Base-by-base conservation (phyloP, 768 basidiomycete species). In the Pleurotus tuber-regium region DNA sequence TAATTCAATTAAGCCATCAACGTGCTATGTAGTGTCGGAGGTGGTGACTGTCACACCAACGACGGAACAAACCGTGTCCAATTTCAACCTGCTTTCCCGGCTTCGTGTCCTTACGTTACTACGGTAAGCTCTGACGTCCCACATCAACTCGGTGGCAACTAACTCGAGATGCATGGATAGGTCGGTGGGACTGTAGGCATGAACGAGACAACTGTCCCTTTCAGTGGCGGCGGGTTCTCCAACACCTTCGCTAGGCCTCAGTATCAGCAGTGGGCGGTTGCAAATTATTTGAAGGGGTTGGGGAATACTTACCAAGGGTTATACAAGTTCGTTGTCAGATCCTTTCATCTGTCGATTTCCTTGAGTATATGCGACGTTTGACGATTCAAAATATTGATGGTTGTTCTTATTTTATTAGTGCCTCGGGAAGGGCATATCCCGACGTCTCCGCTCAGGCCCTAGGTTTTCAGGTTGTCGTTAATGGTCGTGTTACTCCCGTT, bases 21-120 rank as follows among this genome's bases (percentile, higher is more conserved):
- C n/a, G n/a, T n/a, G 36, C 56, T 65, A 38, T 72, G 79, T 50
- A 23, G 82, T 29, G 82, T 82, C 2, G 83, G 82, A 10, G 80
- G 73, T 54, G 68, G 71, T 30, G 52, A 78, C 47, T 83, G 82
- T 55, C 55, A 70, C 33, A 66, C 75, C 4, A 82, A 80, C 60
- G 67, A 75, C 49, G 81, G 79, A 7, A 54, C 30, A 11, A 78
- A 79, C 53, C 55, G 30, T 4, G 71, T 69, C 1, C 50, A 51
- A 14, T 83, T 82, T 62, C 43, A 65, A 11, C 70, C 71, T 8
- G 19, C 2, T 10, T 82, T 82, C 65, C 80, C 80, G 4, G 71
- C 79, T 23, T 57, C 70, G 8, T 56, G 4, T 25, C 57, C 57
- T 11, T 57, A 39, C 29, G 57, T 57, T 9, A 57, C 57, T 7